A percentile compares a stretch with the other conserved stretches of the same genome.
These are phyloP conservation scores for Ustilago loliicola DNA, from an alignment of 1,284 basidiomycete species.

Conservation along the genomic window DNA sequence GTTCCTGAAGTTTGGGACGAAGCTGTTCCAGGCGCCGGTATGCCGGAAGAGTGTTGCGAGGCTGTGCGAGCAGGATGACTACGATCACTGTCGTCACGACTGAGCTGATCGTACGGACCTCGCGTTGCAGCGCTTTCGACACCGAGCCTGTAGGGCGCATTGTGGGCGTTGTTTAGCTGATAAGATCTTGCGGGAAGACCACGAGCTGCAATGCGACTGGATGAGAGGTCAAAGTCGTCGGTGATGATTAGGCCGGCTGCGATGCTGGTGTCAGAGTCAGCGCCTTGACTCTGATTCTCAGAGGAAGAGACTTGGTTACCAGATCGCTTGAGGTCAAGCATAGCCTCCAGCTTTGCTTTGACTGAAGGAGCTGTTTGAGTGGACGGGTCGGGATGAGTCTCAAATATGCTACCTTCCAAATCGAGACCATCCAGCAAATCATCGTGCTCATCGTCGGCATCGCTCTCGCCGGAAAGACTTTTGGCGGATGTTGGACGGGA, in stretches of 20 bases:
- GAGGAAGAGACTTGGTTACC: conserved; percentile 9
- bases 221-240: conserved; percentile 61
- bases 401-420: conserved; percentile 54
- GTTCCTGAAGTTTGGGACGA: neutral
- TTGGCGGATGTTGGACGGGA: conserved; percentile 24
- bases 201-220: conserved; percentile 50
- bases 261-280: conserved; percentile 50
- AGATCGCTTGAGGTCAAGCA: conserved; percentile 52
- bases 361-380: conserved; percentile 13
- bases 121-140: neutral
- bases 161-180: neutral
- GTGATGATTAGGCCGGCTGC: conserved; percentile 60
- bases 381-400: neutral
- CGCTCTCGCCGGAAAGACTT: conserved; percentile 46
- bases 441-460: conserved; percentile 60
- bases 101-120: neutral
- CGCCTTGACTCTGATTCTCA: conserved; percentile 1
- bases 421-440: conserved; percentile 55
- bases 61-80: conserved; percentile 23
- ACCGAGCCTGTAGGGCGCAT: neutral
- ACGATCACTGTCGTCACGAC: conserved; percentile 6
- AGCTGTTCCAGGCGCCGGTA: neutral
- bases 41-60: conserved; percentile 16
- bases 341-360: conserved; percentile 48
- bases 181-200: conserved; percentile 15